A percentile compares a stretch with the other conserved stretches of the same genome.
phyloP scores from a whole-genome alignment of 495 filamentous ascomycete species.

The Poronia punctata region DNA sequence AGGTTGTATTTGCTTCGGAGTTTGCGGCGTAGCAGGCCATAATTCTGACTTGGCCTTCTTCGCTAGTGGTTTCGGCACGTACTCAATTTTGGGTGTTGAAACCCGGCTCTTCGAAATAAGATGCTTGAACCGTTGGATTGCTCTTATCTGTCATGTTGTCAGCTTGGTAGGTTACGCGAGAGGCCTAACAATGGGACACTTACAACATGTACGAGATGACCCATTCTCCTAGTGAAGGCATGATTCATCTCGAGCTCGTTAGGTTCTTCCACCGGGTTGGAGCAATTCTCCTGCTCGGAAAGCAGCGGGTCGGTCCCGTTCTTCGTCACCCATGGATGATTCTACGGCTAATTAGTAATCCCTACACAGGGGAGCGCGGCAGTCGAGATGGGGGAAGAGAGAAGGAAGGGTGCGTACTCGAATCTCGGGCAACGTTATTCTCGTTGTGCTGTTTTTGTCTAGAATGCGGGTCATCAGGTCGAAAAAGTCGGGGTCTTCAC shows the following conservation, averaged over 20 bases:
- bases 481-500: slow-evolving; percentile 53
- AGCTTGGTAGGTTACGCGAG: slow-evolving; percentile 2
- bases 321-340: slow-evolving; percentile 92
- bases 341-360: slow-evolving; percentile 39
- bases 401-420: slow-evolving; percentile 67
- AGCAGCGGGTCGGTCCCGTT: slow-evolving; percentile 73
- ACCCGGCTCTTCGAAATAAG: slow-evolving; percentile 35
- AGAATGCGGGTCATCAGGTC: slow-evolving; percentile 63
- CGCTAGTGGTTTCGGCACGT: neutral
- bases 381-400: too few species aligned
- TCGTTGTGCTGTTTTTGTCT: slow-evolving; percentile 68
- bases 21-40: slow-evolving; percentile 20
- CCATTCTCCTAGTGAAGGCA: slow-evolving; percentile 85
- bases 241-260: slow-evolving; percentile 84
- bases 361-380: neutral
- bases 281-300: slow-evolving; percentile 77
- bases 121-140: slow-evolving; percentile 76
- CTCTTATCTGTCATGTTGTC: slow-evolving; percentile 65
- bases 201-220: slow-evolving; percentile 77
- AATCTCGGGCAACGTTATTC: slow-evolving; percentile 75
- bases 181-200: slow-evolving; percentile 21
- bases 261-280: slow-evolving; percentile 67
- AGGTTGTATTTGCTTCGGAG: slow-evolving; percentile 2
- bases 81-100: slow-evolving; percentile 7
- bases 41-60: slow-evolving; percentile 4